Evolutionary conservation across 768 basidiomycete species (phyloP).

Genomic region (Boletus coccyginus): DNA sequence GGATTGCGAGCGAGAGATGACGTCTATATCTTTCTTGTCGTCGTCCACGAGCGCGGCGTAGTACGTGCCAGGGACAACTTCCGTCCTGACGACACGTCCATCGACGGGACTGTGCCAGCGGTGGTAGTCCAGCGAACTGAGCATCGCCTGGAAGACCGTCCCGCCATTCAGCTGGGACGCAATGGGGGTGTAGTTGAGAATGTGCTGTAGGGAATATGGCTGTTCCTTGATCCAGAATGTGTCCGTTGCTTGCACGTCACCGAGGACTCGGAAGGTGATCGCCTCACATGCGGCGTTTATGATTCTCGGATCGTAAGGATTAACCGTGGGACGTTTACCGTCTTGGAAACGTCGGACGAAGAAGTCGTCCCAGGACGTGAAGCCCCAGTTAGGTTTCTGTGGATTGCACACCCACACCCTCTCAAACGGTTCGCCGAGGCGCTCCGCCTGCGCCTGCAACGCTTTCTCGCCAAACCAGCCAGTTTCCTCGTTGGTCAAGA

Average conservation of each 20-base stretch:
- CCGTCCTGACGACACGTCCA: slow-evolving; percentile 40
- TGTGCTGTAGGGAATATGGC: slow-evolving; percentile 56
- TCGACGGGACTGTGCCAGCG: slow-evolving; percentile 62
- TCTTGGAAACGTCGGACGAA: slow-evolving; percentile 38
- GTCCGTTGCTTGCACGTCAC: slow-evolving; percentile 40
- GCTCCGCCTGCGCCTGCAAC: neutral
- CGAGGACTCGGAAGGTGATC: slow-evolving; percentile 40
- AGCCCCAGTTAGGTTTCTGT: slow-evolving; percentile 39
- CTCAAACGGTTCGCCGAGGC: slow-evolving; percentile 30
- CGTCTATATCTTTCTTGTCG: slow-evolving; percentile 11
- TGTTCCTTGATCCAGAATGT: slow-evolving; percentile 61
- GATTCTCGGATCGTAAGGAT: slow-evolving; percentile 26
- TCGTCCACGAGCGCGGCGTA: slow-evolving; percentile 38
- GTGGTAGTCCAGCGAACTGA: slow-evolving; percentile 54
- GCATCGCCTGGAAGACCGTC: slow-evolving; percentile 55
- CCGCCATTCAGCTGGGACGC: slow-evolving; percentile 47
- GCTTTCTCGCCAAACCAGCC: slow-evolving; percentile 50
- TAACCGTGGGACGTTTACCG: slow-evolving; percentile 38
- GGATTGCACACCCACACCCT: slow-evolving; percentile 43
- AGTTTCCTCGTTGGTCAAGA: slow-evolving; percentile 36
- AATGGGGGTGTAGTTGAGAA: slow-evolving; percentile 44
- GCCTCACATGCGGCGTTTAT: slow-evolving; percentile 56
- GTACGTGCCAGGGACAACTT: slow-evolving; percentile 50
- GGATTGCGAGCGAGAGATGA: neutral
- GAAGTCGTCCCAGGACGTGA: slow-evolving; percentile 52